Percentiles rank a stretch among this genome's conserved stretches.
phyloP scores from a whole-genome alignment of 345 rosid genomes.

The Hevea brasiliensis region DNA sequence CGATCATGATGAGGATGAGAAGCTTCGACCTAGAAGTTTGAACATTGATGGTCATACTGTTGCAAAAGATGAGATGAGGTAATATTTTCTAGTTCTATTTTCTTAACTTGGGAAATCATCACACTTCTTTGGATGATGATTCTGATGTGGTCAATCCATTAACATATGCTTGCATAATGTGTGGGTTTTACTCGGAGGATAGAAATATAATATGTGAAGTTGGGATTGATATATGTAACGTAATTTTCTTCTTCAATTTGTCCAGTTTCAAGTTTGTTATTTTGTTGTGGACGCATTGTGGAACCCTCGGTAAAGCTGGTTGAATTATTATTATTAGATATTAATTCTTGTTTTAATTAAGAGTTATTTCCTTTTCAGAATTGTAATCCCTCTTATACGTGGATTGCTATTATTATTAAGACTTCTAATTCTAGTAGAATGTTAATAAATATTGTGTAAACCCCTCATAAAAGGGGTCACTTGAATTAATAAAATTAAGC shows the following conservation, averaged over 20 bases:
- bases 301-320: too few relatives aligned
- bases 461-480: too few relatives aligned
- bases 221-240: not conserved
- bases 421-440: too few relatives aligned
- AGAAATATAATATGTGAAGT: not conserved
- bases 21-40: slow-evolving; percentile 40
- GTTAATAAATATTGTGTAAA: too few relatives aligned
- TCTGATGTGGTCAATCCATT: not conserved
- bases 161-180: not conserved
- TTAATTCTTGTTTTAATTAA: too few relatives aligned
- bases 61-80: slow-evolving; percentile 55
- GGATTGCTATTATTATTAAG: too few relatives aligned
- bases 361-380: too few relatives aligned
- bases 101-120: not conserved
- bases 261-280: not conserved
- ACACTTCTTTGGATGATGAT: not conserved
- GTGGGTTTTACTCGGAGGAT: not conserved
- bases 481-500: too few relatives aligned
- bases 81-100: not conserved
- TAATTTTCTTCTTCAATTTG: not conserved
- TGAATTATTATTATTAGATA: too few relatives aligned
- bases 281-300: not conserved
- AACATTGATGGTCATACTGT: slow-evolving; percentile 30
- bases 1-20: slow-evolving; percentile 73
- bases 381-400: too few relatives aligned